Evolutionary conservation across 2,329 filamentous ascomycete species (phyloP).

Genomic region (Neofusicoccum ribis): DNA sequence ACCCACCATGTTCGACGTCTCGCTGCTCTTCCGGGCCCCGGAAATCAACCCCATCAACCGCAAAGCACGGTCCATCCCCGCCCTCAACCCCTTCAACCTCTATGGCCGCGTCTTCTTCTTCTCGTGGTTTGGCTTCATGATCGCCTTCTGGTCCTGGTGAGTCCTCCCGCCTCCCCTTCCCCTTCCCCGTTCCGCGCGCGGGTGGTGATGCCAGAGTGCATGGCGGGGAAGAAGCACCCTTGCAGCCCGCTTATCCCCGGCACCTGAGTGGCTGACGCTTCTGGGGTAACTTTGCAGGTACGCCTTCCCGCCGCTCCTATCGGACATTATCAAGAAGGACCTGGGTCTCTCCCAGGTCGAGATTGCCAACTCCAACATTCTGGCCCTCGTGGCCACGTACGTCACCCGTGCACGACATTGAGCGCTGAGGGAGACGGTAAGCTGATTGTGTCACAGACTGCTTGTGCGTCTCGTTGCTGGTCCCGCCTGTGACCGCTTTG

Average conservation of each 20-base stretch:
- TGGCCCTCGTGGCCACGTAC: slow-evolving; percentile 62
- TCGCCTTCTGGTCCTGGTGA: slow-evolving; percentile 81
- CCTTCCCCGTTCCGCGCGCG: not conserved
- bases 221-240: not conserved
- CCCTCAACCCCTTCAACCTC: slow-evolving; percentile 73
- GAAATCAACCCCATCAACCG: slow-evolving; percentile 80
- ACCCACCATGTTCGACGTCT: slow-evolving; percentile 29
- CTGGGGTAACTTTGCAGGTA: slow-evolving; percentile 57
- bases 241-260: not conserved
- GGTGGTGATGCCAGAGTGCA: slow-evolving; percentile 17
- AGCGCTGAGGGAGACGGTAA: slow-evolving; percentile 53
- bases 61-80: slow-evolving; percentile 77
- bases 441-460: slow-evolving; percentile 46
- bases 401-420: not conserved
- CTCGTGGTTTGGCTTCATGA: slow-evolving; percentile 82
- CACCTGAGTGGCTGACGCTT: not conserved
- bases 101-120: slow-evolving; percentile 92
- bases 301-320: slow-evolving; percentile 81
- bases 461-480: slow-evolving; percentile 77
- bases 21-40: slow-evolving; percentile 49
- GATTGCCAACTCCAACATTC: slow-evolving; percentile 87
- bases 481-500: slow-evolving; percentile 81
- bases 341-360: slow-evolving; percentile 69
- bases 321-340: slow-evolving; percentile 77
- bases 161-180: slow-evolving; percentile 24